phyloP scores from a whole-genome alignment of 257 asterid genomes.

The Scutellaria barbata region DNA sequence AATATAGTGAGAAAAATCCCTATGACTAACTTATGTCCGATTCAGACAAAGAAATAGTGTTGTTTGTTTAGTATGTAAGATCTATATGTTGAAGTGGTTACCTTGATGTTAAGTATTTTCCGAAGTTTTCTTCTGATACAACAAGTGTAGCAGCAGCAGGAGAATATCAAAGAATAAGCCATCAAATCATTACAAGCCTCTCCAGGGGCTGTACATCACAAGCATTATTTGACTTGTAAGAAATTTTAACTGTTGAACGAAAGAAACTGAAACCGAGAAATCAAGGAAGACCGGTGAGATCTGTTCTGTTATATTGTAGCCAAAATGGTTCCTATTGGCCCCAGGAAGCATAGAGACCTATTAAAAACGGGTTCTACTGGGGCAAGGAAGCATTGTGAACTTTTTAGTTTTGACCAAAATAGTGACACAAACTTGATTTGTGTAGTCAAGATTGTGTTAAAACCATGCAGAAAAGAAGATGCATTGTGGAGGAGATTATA shows the following conservation, averaged over 20 bases:
- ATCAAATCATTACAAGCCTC: conserved; percentile 85
- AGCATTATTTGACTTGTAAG: conserved; percentile 29
- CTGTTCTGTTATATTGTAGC: not conserved
- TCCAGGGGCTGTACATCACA: conserved; percentile 68
- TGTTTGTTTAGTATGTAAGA: not conserved
- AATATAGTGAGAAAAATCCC: not conserved
- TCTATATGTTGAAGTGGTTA: conserved; percentile 30
- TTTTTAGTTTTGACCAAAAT: not conserved
- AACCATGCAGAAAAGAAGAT: conserved; percentile 1
- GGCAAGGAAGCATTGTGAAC: not conserved
- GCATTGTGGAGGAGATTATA: not conserved
- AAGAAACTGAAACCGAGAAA: not conserved
- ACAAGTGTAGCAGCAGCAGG: conserved; percentile 96
- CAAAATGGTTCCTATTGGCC: not conserved
- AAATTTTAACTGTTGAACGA: not conserved
- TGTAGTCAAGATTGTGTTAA: conserved; percentile 5
- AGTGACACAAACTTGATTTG: not conserved
- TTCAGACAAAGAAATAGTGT: not conserved
- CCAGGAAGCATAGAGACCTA: not conserved
- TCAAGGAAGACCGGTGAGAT: not conserved
- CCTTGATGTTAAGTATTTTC: conserved; percentile 64
- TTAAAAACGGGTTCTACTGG: not conserved
- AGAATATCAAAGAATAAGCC: conserved; percentile 84
- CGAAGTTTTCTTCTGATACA: conserved; percentile 85
- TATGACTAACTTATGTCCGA: not conserved